phyloP scores from a whole-genome alignment of 352 stramenopile species.

The Phytopythium vexans region DNA sequence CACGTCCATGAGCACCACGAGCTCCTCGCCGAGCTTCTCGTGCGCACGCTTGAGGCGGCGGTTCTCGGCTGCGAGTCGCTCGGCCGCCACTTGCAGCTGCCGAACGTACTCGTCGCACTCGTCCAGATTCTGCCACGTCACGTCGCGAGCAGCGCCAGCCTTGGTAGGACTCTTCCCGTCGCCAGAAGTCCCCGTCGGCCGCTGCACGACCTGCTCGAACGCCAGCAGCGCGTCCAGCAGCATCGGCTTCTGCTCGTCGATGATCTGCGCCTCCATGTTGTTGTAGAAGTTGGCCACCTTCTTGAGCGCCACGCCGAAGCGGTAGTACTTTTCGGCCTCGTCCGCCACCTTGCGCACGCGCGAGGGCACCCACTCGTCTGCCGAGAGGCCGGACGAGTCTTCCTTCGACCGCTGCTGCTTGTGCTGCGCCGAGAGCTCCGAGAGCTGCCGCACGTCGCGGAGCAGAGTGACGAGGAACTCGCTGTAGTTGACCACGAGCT shows the following conservation, averaged over 20 bases:
- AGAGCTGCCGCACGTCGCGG: conserved; percentile 90
- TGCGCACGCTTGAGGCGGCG: conserved; percentile 88
- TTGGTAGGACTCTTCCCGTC: conserved; percentile 42
- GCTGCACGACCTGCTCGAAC: conserved; percentile 88
- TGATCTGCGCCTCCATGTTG: conserved; percentile 93
- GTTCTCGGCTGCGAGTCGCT: conserved; percentile 90
- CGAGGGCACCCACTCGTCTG: conserved; percentile 60
- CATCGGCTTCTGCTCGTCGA: conserved; percentile 93
- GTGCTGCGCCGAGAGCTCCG: conserved; percentile 77
- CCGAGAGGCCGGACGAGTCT: too few species aligned
- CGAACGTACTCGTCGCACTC: conserved; percentile 93
- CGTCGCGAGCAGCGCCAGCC: conserved; percentile 18
- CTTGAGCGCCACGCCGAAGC: conserved; percentile 93
- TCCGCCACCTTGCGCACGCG: conserved; percentile 69
- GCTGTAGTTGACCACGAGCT: conserved; percentile 92
- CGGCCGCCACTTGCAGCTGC: conserved; percentile 86
- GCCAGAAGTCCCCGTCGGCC: conserved; percentile 30
- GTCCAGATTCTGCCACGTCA: conserved; percentile 90
- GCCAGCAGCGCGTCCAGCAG: conserved; percentile 89
- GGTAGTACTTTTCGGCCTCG: conserved; percentile 92
- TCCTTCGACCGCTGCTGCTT: conserved; percentile 10
- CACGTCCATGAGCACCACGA: conserved; percentile 85
- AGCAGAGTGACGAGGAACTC: conserved; percentile 92
- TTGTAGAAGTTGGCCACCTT: conserved; percentile 98
- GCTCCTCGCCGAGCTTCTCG: conserved; percentile 75